These are phyloP conservation scores for Pseudodiploospora longispora DNA, from an alignment of 2,329 filamentous ascomycete species.

Conservation along the genomic window DNA sequence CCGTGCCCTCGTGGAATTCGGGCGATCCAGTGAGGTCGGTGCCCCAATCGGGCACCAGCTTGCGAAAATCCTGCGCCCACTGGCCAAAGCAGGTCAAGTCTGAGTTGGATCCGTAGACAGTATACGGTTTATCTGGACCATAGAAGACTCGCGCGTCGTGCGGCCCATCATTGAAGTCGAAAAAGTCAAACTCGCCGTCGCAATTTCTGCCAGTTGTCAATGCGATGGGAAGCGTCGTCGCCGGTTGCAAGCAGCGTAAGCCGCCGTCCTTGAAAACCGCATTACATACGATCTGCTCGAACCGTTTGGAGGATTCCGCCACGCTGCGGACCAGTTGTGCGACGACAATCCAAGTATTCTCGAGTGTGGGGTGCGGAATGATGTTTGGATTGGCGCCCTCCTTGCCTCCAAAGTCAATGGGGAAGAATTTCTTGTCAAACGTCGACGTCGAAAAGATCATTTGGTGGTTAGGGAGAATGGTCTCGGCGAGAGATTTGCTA, in stretches of 20 bases:
- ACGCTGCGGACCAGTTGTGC: constrained; percentile 34
- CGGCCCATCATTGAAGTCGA: constrained; percentile 40
- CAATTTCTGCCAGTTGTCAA: constrained; percentile 38
- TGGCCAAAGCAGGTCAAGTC: constrained; percentile 47
- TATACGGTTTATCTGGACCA: constrained; percentile 41
- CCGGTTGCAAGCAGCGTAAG: constrained; percentile 33
- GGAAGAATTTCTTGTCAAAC: constrained; percentile 37
- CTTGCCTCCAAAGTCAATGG: constrained; percentile 35
- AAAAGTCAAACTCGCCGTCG: constrained; percentile 31
- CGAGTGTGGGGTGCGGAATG: constrained; percentile 42
- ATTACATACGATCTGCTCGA: constrained; percentile 40
- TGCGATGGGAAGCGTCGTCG: constrained; percentile 36
- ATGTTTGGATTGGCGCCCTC: constrained; percentile 47
- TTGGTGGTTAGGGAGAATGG: constrained; percentile 16
- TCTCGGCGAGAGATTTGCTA: neutral
- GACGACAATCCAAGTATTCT: constrained; percentile 42
- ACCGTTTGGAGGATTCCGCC: constrained; percentile 20
- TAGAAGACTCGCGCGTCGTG: constrained; percentile 52
- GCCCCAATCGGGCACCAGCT: constrained; percentile 37
- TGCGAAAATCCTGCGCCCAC: constrained; percentile 46
- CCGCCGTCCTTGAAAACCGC: constrained; percentile 36
- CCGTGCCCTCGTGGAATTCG: constrained; percentile 36
- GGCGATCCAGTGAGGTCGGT: constrained; percentile 15
- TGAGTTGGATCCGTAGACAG: constrained; percentile 49
- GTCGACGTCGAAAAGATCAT: constrained; percentile 41